Percentiles rank a stretch among this genome's conserved stretches.
These are phyloP conservation scores for Malassezia nana DNA, from an alignment of 1,284 basidiomycete species.

Conservation along the genomic window DNA sequence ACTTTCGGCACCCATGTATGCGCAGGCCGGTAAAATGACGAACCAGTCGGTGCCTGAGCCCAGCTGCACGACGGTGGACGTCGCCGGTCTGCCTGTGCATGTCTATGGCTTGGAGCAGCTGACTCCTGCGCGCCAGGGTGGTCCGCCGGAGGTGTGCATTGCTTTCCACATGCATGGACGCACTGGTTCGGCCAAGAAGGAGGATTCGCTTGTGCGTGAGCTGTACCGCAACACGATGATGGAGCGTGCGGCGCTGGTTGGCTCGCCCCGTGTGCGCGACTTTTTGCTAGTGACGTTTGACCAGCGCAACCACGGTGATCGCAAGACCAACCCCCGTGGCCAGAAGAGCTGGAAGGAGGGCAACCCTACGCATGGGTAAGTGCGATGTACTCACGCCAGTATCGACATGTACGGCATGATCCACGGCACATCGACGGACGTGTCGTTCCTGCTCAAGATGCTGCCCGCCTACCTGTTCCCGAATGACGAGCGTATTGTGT, in stretches of 20 bases:
- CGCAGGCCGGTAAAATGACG: neutral
- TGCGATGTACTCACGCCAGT: slow-evolving; percentile 13
- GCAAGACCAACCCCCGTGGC: slow-evolving; percentile 33
- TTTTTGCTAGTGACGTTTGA: slow-evolving; percentile 48
- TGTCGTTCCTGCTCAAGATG: slow-evolving; percentile 71
- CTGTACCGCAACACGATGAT: slow-evolving; percentile 27
- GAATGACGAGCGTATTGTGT: slow-evolving; percentile 57
- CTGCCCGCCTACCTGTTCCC: slow-evolving; percentile 69
- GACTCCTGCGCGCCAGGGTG: slow-evolving; percentile 15
- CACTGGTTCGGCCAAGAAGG: slow-evolving; percentile 31
- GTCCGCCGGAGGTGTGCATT: slow-evolving; percentile 31
- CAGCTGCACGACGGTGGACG: slow-evolving; percentile 21
- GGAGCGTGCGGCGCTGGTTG: slow-evolving; percentile 16
- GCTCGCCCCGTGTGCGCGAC: slow-evolving; percentile 22
- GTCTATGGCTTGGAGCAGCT: slow-evolving; percentile 40
- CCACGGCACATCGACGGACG: slow-evolving; percentile 62
- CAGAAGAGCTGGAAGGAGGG: slow-evolving; percentile 48
- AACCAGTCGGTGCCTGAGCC: neutral
- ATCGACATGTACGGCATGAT: slow-evolving; percentile 49
- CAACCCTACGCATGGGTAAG: slow-evolving; percentile 30
- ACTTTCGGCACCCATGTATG: neutral
- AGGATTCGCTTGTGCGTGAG: slow-evolving; percentile 34
- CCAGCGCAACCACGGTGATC: slow-evolving; percentile 48
- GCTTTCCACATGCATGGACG: slow-evolving; percentile 43
- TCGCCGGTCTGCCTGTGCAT: slow-evolving; percentile 39